A percentile compares a stretch with the other conserved stretches of the same genome.
Evolutionary conservation across 352 stramenopile species (phyloP).

Genomic region (Pythium angustatum): DNA sequence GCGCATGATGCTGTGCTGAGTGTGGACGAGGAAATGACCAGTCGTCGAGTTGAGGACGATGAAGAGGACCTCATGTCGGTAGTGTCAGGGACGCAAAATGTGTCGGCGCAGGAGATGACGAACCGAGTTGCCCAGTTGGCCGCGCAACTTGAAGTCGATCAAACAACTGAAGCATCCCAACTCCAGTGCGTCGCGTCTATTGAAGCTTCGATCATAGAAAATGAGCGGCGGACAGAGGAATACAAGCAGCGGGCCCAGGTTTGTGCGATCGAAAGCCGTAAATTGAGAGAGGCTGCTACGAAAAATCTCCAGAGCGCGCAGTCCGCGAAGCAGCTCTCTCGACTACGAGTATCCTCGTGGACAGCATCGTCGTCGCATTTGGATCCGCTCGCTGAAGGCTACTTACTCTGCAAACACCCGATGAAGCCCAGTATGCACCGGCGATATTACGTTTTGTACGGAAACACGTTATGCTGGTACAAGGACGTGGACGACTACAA

Average conservation of each 20-base stretch:
- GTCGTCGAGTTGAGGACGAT: constrained; percentile 20
- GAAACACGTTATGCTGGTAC: constrained; percentile 84
- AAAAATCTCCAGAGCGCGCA: constrained; percentile 60
- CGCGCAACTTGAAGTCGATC: constrained; percentile 63
- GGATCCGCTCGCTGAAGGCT: constrained; percentile 67
- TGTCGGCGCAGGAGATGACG: constrained; percentile 4
- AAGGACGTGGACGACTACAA: constrained; percentile 65
- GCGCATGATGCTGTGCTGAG: constrained; percentile 34
- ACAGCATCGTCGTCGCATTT: constrained; percentile 58
- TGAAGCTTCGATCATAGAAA: constrained; percentile 26
- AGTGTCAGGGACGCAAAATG: neutral
- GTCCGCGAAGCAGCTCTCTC: constrained; percentile 50
- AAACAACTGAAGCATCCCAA: constrained; percentile 48
- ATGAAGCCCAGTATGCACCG: constrained; percentile 65
- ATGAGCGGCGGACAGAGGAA: constrained; percentile 18
- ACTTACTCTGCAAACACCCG: constrained; percentile 69
- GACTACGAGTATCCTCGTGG: constrained; percentile 59
- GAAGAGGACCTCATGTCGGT: constrained; percentile 1
- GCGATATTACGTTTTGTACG: constrained; percentile 76
- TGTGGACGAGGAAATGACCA: constrained; percentile 1
- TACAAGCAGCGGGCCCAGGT: constrained; percentile 31
- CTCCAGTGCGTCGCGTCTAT: constrained; percentile 34
- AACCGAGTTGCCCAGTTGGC: constrained; percentile 44
- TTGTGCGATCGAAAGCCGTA: constrained; percentile 38
- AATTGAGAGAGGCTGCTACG: constrained; percentile 45